Base-by-base conservation (phyloP, 2,329 filamentous ascomycete genomes). In the Chaetomium globosum region DNA sequence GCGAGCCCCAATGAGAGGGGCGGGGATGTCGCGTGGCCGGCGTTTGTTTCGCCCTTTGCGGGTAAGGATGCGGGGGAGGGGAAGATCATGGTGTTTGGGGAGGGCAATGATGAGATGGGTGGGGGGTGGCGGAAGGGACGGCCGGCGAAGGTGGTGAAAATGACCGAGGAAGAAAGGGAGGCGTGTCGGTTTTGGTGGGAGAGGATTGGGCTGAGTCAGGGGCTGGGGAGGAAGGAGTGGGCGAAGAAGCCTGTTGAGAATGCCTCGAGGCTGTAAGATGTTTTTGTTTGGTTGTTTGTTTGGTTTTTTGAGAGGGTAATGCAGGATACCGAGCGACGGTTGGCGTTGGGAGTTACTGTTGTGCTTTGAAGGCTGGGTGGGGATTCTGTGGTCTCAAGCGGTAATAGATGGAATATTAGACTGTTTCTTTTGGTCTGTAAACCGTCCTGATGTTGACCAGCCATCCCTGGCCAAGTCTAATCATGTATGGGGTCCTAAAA, bases 131-230 rank as follows among this genome's bases (percentile, higher is more conserved):
- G 68, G 61, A 39, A 73, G 72, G 86, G 84, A 1, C 72, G 76
- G 2, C 76, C 82, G 1, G 83, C 80, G 0, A 72, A 79, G 62
- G 75, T 81, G 61, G 74, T 78, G 68, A 75, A 59, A 63, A 73
- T 80, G 76, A 83, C 78, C 26, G 74, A 72, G 4, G 77, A 77
- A 65, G 82, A 84, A 66, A 75, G 75, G 61, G 74, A 79, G 59
- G 81, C 85, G 71, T 87, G 83, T 70, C 74, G 76, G 13, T 89
- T 86, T 73, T 90, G 87, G 87, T 88, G 84, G 83, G 78, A 79
- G 13, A 80, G 81, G 66, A 81, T 82, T 23, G 74, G 78, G 64
- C 70, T 81, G 57, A 83, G 81, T 68, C 75, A 85, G 71, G 81
- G 80, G 8, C 75, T 76, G 65, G 80, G 77, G 1, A 75, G 28